Conservation (phyloP, 1,284 basidiomycete genomes). For the Kwoniella shivajii region DNA sequence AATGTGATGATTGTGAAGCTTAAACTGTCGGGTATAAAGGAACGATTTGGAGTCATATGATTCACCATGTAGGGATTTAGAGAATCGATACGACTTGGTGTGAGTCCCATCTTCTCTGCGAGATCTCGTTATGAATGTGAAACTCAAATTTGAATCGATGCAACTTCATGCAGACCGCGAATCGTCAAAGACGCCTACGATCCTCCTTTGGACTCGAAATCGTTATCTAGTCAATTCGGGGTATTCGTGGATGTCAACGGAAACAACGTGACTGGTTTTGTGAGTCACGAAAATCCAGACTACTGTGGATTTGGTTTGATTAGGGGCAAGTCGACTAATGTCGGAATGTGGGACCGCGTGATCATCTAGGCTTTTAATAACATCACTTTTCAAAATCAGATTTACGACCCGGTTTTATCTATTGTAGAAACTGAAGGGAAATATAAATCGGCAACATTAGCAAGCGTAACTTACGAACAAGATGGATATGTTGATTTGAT, state of each 20-base stretch:
- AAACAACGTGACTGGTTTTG: conserved; percentile 25
- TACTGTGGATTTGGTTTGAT: not conserved
- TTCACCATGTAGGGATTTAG: conserved; percentile 14
- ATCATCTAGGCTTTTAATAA: conserved; percentile 34
- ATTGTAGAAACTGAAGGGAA: conserved; percentile 25
- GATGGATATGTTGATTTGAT: conserved; percentile 28
- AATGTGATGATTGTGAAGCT: no score
- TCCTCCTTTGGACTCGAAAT: conserved; percentile 10
- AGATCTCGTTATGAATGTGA: no score
- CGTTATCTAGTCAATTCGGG: conserved; percentile 28
- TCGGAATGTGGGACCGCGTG: not conserved
- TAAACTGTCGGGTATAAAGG: conserved; percentile 1
- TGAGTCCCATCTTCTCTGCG: no score
- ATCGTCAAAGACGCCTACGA: conserved; percentile 24
- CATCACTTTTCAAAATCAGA: conserved; percentile 28
- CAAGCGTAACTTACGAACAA: conserved; percentile 29
- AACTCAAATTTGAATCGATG: not conserved
- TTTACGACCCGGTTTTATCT: conserved; percentile 43
- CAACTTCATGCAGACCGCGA: conserved; percentile 30
- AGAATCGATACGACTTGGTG: conserved; percentile 19
- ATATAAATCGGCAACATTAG: conserved; percentile 21
- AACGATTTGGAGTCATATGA: not conserved
- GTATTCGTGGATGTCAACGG: conserved; percentile 21
- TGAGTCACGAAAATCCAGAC: not conserved
- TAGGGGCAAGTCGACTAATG: not conserved